These are phyloP conservation scores for Avena insularis DNA, from an alignment of 176 grass and related monocot genomes.

Conservation along the genomic window DNA sequence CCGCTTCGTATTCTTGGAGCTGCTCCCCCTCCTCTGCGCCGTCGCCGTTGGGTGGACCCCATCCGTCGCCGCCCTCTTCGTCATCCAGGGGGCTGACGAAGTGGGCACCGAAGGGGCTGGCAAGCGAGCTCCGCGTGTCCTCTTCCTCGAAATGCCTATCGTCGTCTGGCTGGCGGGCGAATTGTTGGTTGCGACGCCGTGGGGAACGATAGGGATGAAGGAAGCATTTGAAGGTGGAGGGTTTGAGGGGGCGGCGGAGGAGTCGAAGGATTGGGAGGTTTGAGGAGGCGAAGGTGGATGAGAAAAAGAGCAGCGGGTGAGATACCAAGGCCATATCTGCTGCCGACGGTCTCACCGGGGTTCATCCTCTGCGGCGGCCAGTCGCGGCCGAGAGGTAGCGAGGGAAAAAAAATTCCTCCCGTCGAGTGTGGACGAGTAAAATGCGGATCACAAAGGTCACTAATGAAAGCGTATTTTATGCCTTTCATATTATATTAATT, in stretches of 20 bases:
- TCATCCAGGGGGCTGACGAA: constrained; percentile 3
- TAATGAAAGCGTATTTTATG: too few species aligned
- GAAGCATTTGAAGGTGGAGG: constrained; percentile 24
- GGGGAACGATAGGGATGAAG: neutral
- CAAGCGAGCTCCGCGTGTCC: neutral
- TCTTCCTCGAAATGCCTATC: neutral
- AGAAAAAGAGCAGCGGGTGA: constrained; percentile 15
- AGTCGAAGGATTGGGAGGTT: constrained; percentile 23
- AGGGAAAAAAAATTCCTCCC: too few species aligned
- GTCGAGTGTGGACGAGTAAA: too few species aligned
- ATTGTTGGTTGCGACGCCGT: neutral
- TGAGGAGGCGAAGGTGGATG: neutral
- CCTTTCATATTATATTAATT: too few species aligned
- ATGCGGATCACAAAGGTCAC: too few species aligned
- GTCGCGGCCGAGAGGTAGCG: too few species aligned
- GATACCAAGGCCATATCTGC: constrained; percentile 36
- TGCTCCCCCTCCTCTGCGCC: neutral
- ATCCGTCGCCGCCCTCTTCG: neutral
- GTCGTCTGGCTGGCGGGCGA: neutral
- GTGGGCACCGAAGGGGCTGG: neutral
- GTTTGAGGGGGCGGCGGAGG: neutral
- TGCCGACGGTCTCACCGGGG: neutral
- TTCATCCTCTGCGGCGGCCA: neutral
- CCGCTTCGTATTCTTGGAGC: neutral
- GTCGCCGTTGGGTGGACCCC: neutral